These are phyloP conservation scores for Naematelia aurantialba DNA, from an alignment of 768 basidiomycete genomes.

Conservation along the genomic window DNA sequence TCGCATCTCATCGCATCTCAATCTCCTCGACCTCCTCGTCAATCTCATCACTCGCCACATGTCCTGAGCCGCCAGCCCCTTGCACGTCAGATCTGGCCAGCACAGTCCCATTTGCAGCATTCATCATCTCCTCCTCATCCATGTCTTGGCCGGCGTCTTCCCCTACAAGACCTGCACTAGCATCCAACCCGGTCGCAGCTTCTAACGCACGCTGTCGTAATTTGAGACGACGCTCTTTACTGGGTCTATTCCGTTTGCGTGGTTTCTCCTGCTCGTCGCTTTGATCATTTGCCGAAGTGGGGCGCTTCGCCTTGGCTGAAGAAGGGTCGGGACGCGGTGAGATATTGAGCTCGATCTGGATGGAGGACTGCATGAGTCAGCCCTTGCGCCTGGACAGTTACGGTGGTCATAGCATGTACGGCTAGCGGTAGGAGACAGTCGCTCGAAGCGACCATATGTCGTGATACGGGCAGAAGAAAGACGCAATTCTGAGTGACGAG, in stretches of 20 bases:
- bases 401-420: too few species aligned
- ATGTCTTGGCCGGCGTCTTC: neutral
- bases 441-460: too few species aligned
- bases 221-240: conserved; percentile 15
- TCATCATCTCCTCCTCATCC: conserved; percentile 26
- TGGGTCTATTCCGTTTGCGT: conserved; percentile 16
- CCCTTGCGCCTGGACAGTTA: neutral
- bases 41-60: conserved; percentile 1
- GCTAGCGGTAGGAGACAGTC: too few species aligned
- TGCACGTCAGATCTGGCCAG: too few species aligned
- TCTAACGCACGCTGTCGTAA: neutral
- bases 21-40: conserved; percentile 20
- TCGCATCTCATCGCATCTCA: conserved; percentile 15
- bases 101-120: too few species aligned
- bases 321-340: conserved; percentile 1
- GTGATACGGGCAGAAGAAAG: too few species aligned
- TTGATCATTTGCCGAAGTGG: neutral
- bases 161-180: too few species aligned
- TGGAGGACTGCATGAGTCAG: conserved; percentile 17
- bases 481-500: too few species aligned
- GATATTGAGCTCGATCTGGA: conserved; percentile 27
- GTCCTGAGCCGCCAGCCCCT: neutral
- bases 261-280: neutral
- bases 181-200: too few species aligned
- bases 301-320: neutral